These are phyloP conservation scores for Chalciporus pseudorubinellus DNA, from an alignment of 768 basidiomycete genomes.

Conservation along the genomic window DNA sequence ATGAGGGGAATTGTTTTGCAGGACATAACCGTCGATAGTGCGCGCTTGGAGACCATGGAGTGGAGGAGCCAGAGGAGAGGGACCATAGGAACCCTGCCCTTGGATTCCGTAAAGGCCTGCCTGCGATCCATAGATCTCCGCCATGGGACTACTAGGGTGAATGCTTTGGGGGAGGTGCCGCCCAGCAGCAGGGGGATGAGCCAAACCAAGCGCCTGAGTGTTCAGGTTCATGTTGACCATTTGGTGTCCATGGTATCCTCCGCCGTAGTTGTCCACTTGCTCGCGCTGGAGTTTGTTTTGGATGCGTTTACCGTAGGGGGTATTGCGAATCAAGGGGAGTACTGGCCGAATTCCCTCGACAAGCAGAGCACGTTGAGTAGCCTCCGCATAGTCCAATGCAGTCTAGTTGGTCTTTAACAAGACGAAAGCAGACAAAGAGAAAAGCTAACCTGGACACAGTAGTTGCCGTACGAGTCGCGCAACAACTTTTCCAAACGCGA, in stretches of 20 bases:
- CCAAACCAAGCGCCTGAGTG: slow-evolving; percentile 53
- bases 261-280: slow-evolving; percentile 67
- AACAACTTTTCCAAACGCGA: slow-evolving; percentile 93
- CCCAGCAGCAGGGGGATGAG: slow-evolving; percentile 39
- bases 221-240: slow-evolving; percentile 55
- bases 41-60: slow-evolving; percentile 65
- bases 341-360: slow-evolving; percentile 99
- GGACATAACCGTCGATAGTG: slow-evolving; percentile 77
- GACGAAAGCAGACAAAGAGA: slow-evolving; percentile 3
- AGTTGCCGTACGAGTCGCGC: slow-evolving; percentile 95
- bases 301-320: slow-evolving; percentile 98
- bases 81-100: slow-evolving; percentile 56
- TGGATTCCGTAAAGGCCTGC: slow-evolving; percentile 61
- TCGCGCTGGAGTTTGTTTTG: slow-evolving; percentile 98
- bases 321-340: slow-evolving; percentile 96
- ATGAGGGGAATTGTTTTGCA: slow-evolving; percentile 70
- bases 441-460: slow-evolving; percentile 77
- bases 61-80: slow-evolving; percentile 51
- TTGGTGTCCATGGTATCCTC: slow-evolving; percentile 59
- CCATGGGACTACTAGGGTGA: slow-evolving; percentile 51
- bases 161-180: slow-evolving; percentile 58
- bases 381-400: slow-evolving; percentile 95
- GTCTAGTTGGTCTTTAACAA: slow-evolving; percentile 53
- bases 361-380: slow-evolving; percentile 85
- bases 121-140: slow-evolving; percentile 65